A percentile compares a stretch with the other conserved stretches of the same genome.
phyloP scores from a whole-genome alignment of 345 rosid genomes.

The Heritiera fomes region DNA sequence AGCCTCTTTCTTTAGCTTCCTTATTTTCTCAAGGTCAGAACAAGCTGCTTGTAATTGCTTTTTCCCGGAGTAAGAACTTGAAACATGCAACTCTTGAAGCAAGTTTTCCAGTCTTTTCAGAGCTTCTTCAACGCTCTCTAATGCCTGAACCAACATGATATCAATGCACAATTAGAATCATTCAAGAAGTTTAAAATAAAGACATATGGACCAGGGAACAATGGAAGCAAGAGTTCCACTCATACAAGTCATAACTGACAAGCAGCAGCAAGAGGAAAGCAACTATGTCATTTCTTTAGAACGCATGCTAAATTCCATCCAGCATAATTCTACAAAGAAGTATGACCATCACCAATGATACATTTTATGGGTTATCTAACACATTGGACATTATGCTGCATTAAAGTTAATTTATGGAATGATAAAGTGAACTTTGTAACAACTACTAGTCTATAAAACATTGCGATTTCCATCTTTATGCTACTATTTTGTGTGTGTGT shows the following conservation, averaged over 20 bases:
- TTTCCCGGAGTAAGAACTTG: conserved; percentile 78
- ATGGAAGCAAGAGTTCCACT: background rate
- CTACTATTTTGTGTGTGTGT: background rate
- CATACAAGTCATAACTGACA: conserved; percentile 14
- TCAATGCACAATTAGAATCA: background rate
- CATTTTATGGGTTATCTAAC: background rate
- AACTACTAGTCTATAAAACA: background rate
- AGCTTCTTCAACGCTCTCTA: conserved; percentile 92
- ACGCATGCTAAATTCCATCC: conserved; percentile 10
- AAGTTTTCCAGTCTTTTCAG: conserved; percentile 76
- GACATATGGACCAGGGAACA: conserved; percentile 2
- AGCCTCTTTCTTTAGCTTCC: conserved; percentile 98
- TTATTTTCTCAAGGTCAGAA: conserved; percentile 90
- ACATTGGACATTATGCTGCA: background rate
- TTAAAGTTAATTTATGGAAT: background rate
- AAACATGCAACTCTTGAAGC: conserved; percentile 72
- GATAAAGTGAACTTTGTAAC: background rate
- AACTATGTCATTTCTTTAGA: background rate
- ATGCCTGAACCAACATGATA: conserved; percentile 51
- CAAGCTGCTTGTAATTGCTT: conserved; percentile 92
- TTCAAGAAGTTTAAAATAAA: background rate
- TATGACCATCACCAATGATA: background rate
- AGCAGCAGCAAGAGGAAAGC: background rate
- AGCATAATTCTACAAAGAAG: conserved; percentile 13
- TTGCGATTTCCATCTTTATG: background rate